Conservation (phyloP, 495 filamentous ascomycete species). For the Polyplosphaeria fusca region DNA sequence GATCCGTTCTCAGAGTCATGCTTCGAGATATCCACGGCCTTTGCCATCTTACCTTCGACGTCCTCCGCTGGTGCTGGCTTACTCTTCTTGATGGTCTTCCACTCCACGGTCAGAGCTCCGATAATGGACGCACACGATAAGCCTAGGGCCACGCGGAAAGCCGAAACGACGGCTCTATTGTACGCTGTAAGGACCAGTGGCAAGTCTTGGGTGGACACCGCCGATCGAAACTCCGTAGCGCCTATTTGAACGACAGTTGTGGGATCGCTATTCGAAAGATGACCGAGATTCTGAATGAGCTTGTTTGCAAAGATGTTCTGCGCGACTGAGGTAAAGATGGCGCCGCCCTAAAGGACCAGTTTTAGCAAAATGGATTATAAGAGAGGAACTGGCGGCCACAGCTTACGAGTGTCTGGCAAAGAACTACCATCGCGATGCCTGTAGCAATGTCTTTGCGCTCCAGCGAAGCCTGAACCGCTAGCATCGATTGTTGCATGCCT, state of each 20-base stretch:
- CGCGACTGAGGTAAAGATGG: slow-evolving; percentile 2
- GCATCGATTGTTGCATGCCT: slow-evolving; percentile 2
- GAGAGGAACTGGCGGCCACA: too few relatives aligned
- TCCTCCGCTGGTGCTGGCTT: too few relatives aligned
- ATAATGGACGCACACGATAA: background rate
- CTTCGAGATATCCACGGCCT: too few relatives aligned
- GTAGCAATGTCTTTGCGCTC: background rate
- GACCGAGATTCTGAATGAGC: slow-evolving; percentile 52
- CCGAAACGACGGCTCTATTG: slow-evolving; percentile 10
- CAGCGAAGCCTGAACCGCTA: slow-evolving; percentile 4
- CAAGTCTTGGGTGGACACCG: slow-evolving; percentile 4
- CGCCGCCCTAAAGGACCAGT: slow-evolving; percentile 14
- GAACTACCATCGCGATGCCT: slow-evolving; percentile 21
- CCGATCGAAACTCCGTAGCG: slow-evolving; percentile 14
- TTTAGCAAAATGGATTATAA: too few relatives aligned
- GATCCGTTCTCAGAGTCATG: too few relatives aligned
- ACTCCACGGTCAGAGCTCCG: slow-evolving; percentile 19
- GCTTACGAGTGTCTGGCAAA: slow-evolving; percentile 12
- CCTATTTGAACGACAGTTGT: slow-evolving; percentile 1
- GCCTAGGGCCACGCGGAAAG: slow-evolving; percentile 3
- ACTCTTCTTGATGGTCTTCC: slow-evolving; percentile 20
- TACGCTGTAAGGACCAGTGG: slow-evolving; percentile 3
- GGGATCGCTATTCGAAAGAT: slow-evolving; percentile 8
- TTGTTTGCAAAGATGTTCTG: slow-evolving; percentile 11
- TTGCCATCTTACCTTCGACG: too few relatives aligned